Conservation (phyloP, 441 rosid species). For the Aquilaria agallochum region DNA sequence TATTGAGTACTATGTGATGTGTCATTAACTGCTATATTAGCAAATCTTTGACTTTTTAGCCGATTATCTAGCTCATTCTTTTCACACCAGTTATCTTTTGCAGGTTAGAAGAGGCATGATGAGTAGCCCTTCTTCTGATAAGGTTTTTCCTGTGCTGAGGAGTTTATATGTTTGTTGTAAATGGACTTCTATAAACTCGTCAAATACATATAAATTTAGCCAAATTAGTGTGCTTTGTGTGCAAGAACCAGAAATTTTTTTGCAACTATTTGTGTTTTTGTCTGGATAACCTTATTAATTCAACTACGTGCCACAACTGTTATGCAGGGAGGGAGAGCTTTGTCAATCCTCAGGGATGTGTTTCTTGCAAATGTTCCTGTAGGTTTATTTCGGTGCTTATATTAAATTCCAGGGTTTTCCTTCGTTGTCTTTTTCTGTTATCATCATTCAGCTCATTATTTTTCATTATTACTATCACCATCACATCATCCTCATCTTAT, state of each 20-base stretch:
- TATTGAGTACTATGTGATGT: too few relatives aligned
- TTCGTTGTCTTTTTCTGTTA: neutral
- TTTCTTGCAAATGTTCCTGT: constrained; percentile 96
- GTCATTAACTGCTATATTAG: too few relatives aligned
- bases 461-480: too few relatives aligned
- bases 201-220: too few relatives aligned
- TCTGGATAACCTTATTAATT: too few relatives aligned
- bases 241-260: too few relatives aligned
- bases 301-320: neutral
- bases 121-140: constrained; percentile 28
- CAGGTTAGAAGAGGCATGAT: constrained; percentile 58
- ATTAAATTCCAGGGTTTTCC: constrained; percentile 4
- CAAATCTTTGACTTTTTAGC: neutral
- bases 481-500: too few relatives aligned
- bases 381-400: constrained; percentile 21
- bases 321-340: constrained; percentile 64
- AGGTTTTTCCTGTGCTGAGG: constrained; percentile 32
- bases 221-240: too few relatives aligned
- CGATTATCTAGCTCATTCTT: constrained; percentile 3
- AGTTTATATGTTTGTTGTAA: too few relatives aligned
- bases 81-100: constrained; percentile 16
- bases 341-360: constrained; percentile 61
- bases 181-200: too few relatives aligned
- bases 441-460: too few relatives aligned
- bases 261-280: too few relatives aligned